Evolutionary conservation across 768 basidiomycete genomes (phyloP).

Genomic region (Russula sp.): DNA sequence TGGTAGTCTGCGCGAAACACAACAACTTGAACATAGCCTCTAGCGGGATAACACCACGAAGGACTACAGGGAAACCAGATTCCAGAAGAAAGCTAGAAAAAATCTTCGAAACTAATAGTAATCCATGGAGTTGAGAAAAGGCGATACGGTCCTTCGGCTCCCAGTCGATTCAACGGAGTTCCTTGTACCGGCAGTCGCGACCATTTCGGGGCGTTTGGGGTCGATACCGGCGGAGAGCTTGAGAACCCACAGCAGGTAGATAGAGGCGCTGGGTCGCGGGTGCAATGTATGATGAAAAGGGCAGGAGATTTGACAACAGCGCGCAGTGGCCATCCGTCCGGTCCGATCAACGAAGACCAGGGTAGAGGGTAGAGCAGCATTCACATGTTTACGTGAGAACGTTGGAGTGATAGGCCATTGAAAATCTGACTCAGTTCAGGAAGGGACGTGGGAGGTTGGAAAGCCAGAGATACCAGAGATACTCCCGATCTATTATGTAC

Average conservation of each 20-base stretch:
- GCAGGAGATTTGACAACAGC: background rate
- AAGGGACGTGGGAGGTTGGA: background rate
- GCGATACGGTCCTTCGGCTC: background rate
- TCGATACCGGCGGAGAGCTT: background rate
- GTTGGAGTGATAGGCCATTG: background rate
- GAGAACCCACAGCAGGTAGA: background rate
- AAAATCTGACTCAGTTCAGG: background rate
- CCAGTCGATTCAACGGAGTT: background rate
- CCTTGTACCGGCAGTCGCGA: no score
- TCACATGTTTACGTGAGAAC: background rate
- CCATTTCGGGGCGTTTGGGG: background rate
- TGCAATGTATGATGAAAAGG: background rate
- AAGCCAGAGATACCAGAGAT: slow-evolving; percentile 11
- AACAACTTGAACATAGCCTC: background rate
- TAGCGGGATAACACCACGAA: background rate
- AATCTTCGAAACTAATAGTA: no score
- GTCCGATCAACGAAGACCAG: slow-evolving; percentile 5
- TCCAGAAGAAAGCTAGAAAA: background rate
- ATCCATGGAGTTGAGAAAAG: background rate
- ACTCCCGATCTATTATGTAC: background rate
- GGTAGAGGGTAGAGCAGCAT: background rate
- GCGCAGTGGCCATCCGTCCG: background rate
- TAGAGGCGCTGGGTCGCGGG: background rate
- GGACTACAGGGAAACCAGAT: background rate
- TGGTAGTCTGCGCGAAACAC: background rate